These are phyloP conservation scores for Saccharomyces jurei DNA, from an alignment of 805 yeast species.

Conservation along the genomic window DNA sequence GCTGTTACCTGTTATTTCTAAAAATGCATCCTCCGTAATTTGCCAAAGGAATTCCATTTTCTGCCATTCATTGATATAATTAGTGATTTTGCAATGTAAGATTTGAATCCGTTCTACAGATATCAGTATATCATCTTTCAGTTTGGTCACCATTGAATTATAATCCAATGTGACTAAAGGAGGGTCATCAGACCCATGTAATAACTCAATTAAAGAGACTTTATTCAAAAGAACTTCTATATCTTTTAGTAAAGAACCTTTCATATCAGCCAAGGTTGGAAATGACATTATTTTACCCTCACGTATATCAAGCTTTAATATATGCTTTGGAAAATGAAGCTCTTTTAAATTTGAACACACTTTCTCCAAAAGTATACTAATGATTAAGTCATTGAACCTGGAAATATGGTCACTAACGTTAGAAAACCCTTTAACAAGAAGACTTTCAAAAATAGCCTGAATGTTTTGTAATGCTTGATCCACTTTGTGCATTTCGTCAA, in stretches of 20 bases:
- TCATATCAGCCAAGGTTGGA: not conserved
- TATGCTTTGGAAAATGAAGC: not conserved
- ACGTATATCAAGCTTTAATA: not conserved
- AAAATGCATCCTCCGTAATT: constrained; percentile 5
- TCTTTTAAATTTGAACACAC: not conserved
- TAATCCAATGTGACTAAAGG: not conserved
- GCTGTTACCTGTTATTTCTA: not conserved
- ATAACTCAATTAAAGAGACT: not conserved
- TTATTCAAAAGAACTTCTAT: not conserved
- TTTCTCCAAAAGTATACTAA: not conserved
- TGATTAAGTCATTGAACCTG: constrained; percentile 4
- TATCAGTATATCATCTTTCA: not conserved
- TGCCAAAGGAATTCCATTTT: constrained; percentile 5
- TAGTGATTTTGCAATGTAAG: not conserved
- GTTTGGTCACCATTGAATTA: not conserved
- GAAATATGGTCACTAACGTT: not conserved
- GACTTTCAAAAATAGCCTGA: constrained; percentile 3
- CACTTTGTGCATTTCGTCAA: not conserved
- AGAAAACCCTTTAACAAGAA: not conserved
- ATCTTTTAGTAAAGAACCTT: not conserved
- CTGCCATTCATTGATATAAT: constrained; percentile 1
- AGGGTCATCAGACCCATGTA: not conserved
- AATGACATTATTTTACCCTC: not conserved
- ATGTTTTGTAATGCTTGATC: not conserved
- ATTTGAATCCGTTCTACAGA: not conserved